Percentiles rank a stretch among this genome's conserved stretches.
These are phyloP conservation scores for Cavenderia fasciculata DNA, from an alignment of 78 protist genomes.

Conservation along the genomic window DNA sequence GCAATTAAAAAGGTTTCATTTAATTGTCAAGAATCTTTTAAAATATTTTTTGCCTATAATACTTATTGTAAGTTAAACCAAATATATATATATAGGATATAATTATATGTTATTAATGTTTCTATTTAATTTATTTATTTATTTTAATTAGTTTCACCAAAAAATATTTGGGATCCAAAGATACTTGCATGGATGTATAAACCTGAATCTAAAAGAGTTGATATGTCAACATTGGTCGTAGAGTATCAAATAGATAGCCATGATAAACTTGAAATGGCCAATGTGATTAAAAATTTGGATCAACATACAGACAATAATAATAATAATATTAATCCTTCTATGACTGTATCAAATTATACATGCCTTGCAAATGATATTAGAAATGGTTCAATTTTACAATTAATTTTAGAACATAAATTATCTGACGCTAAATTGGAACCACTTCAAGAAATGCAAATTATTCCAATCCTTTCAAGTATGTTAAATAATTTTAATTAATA, in stretches of 20 bases:
- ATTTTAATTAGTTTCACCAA: background rate
- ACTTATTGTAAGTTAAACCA: background rate
- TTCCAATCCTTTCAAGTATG: slow-evolving; percentile 34
- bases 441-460: slow-evolving; percentile 5
- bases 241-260: background rate
- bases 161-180: slow-evolving; percentile 4
- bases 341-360: background rate
- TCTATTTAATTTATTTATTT: no score
- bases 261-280: background rate
- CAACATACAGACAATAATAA: background rate
- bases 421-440: background rate
- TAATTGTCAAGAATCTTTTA: slow-evolving; percentile 5
- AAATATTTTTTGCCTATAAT: background rate
- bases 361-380: background rate
- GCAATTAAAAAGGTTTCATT: slow-evolving; percentile 3
- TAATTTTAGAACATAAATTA: background rate
- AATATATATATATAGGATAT: background rate
- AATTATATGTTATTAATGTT: background rate
- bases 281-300: background rate
- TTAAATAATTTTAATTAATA: background rate
- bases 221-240: background rate
- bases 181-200: slow-evolving; percentile 25
- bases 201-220: background rate
- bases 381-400: background rate
- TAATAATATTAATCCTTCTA: background rate